Base-by-base conservation (phyloP, 2,329 filamentous ascomycete species). In the Colletotrichum lini region DNA sequence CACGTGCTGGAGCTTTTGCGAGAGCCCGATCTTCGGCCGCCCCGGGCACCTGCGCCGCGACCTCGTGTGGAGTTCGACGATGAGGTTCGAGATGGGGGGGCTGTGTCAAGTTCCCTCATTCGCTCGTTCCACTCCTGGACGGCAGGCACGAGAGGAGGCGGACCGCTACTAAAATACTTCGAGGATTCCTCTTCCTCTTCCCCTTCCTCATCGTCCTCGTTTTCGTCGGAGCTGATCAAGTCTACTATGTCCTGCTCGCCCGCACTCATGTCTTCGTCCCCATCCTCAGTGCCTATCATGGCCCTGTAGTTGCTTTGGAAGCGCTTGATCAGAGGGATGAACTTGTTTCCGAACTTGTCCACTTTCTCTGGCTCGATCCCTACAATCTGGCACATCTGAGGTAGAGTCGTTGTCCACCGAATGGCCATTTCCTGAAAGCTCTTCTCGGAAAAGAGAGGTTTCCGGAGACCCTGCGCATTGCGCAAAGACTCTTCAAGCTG, bases 341-440 rank as follows among this genome's bases (percentile, higher is more conserved):
- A 90, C 64, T 84, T 85, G 44, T 80, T 82, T 9, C 93, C 93
- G 77, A 91, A 90, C 2, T 84, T 83, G 54, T 84, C 78, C 30
- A 94, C 91, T 77, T 90, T 92, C 35, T 90, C 88, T 1, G 78
- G 73, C 65, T 92, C 87, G 69, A 95, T 91, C 12, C 87, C 88
- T 0, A 86, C 86, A 59, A 96, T 92, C 10, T 80, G 80, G 42
- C 81, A 82, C 90, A 96, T 93, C 68, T 90, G 83, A 18, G 88
- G 86, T 12, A 89, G 76, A 10, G 85, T 89, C 9, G 83, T 85
- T 0, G 93, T 93, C 85, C 93, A 92, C 44, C 85, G 81, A 60
- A 94, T 89, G 15, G 89, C 91, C 92, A 96, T 95, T 74, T 92
- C 88, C 45, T 91, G 89, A 61, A 95, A 86, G 16, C 94, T 86